Evolutionary conservation across 169 alveolate species (phyloP), one percentile per base, ranked within the genome.

Genomic region (Cryptosporidium ubiquitum): DNA sequence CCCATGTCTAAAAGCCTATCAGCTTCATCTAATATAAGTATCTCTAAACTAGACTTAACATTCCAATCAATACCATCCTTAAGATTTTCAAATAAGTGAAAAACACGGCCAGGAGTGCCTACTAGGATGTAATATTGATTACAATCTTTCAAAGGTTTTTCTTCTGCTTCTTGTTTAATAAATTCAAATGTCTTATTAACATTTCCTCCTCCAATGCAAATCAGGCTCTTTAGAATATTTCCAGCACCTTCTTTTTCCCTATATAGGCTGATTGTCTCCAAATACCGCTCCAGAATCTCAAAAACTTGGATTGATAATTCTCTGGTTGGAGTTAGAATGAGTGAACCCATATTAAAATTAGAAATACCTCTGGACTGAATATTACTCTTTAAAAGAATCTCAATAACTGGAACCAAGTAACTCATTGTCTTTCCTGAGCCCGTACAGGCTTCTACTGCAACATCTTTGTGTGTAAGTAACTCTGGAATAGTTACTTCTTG

Each of bases 1-100:
- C 98, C 99, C 95, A 93, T 91, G 84, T 96, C 98, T 73, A 97
- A 75, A 70, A 97, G 91, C 85, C 97, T 91, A 70, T 97, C 99
- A 26, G 99, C 99, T 91, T 97, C 99, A 89, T 97, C 99, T 69
- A 97, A 93, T 12, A 93, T 70, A 16, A 93, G 85, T 84, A 93
- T 68, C 18, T 70, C 69, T 29, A 93, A 66, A 39, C 61, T 42
- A 39, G 85, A 74, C 68, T 86, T 86, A 14, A 86, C 20, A 55
- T 69, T 73, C 92, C 92, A 86, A 29, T 86, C 91, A 61, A 51
- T 91, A 35, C 86, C 91, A 44, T 89, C 91, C 75, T 89, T 69
- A 26, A 84, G 64, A 42, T 31, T 61, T 29, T 95, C 93, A 47
- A 92, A 79, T 31, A 96, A 84, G 70, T 96, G 97, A 3, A 85